Evolutionary conservation across 1,284 basidiomycete genomes (phyloP), one percentile per base, ranked within the genome.

Genomic region (Trametes pubescens): DNA sequence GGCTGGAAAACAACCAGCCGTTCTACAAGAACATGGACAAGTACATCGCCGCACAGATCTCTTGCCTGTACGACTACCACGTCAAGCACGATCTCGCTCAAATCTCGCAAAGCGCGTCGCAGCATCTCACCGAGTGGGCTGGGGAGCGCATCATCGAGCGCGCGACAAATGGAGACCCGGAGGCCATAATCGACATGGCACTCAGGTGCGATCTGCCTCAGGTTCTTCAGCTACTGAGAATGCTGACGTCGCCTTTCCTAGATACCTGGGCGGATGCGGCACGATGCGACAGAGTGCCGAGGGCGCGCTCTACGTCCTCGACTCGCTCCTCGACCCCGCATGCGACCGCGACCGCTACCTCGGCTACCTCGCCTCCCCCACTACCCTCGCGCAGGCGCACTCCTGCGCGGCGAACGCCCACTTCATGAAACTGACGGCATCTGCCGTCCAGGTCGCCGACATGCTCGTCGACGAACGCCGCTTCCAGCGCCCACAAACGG

Each of bases 211-310:
- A 32, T 32, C 38, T 6, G 9, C 14, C 21, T 24, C 8, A 3
- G 18, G 4, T 14, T 14, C 11, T 32, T 13, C 16, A 34, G 4
- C 34, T 40, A 24, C n/a, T 2, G 1, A 37, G 21, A 9, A 38
- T 16, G 22, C 32, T 21, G 22, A 24, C 32, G n/a, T 9, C 18
- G 24, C 4, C 5, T 9, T 21, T 10, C 13, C 8, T 29, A 64
- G 65, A 37, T 64, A 62, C 44, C 29, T 67, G 14, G 61, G 59
- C 32, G 65, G 59, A 10, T 64, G 65, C n/a, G 56, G 58, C 7
- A 61, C 46, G 18, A 46, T 44, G 26, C 61, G 47, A 13, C 34
- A 38, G 14, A 62, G 37, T 38, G 13, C 29, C 2, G 65, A 66
- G 38, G 62, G 59, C n/a, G 65, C 65, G 10, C 59, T 67, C 24